Evolutionary conservation across 768 basidiomycete genomes (phyloP), one percentile per base, ranked within the genome.

Genomic region (Termitomyces sp.): DNA sequence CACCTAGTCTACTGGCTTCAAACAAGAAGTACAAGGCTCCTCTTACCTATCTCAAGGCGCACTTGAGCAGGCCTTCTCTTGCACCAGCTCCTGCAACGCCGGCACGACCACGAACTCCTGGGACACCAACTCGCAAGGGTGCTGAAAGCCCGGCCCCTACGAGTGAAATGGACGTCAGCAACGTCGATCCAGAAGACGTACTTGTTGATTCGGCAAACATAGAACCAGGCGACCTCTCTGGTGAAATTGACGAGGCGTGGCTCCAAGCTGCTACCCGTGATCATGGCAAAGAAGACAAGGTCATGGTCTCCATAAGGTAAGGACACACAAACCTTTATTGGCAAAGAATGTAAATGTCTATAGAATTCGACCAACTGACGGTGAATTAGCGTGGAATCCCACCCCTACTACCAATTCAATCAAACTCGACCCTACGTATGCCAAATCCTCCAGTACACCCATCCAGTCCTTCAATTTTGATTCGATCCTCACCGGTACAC

Each of bases 261-360:
- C 65, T 84, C 16, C 61, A 73, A 55, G 71, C 70, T n/a, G 66
- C 69, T 1, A 69, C 72, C 1, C 68, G 69, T 14, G 78, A 85
- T 52, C 81, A 85, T 59, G 85, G 87, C n/a, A 83, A 81, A 53
- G 83, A 90, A 54, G 90, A 92, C 69, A 92, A 93, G 68, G 92
- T 92, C 46, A 84, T 93, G 69, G 91, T 93, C 22, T 92, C 91
- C 26, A 79, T 94, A 63, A 80, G 90, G 89, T 90, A 61, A 51
- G 68, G 58, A n/a, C 43, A 50, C 33, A 58, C 4, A 62, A 46
- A 43, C 22, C 59, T 51, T 53, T 48, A 36, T 10, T 47, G 56
- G 48, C 67, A 38, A 53, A 54, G 38, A 45, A 8, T 22, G 7
- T 26, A 57, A 48, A 6, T 49, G 13, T 13, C 16, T 32, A 22